Base-by-base conservation (phyloP, 2,329 filamentous ascomycete genomes). In the Pseudogymnoascus pannorum region DNA sequence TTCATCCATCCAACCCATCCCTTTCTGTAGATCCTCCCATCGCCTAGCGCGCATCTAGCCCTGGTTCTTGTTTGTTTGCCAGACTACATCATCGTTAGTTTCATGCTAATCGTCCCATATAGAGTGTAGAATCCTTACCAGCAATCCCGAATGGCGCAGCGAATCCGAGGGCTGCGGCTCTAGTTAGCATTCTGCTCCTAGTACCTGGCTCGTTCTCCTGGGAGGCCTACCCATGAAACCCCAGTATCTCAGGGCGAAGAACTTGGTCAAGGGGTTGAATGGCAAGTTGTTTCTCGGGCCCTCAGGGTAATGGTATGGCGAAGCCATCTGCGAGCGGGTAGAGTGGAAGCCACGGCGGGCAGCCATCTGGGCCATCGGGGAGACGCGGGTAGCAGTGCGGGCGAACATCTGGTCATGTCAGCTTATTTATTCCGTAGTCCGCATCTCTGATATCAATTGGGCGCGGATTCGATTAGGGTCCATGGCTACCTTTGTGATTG, bases 221-320 rank as follows among this genome's bases (percentile, higher is more conserved):
- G 9, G 35, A 24, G 31, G 77, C 80, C 65, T 74, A 89, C 87
- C 75, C 83, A 87, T 87, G 81, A 89, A 94, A 66, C 75, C 74
- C 88, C 91, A 95, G 87, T 89, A 99, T 78, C 87, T 83, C 70
- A 91, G 65, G 68, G 80, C 84, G 76, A 99, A 99, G 79, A 83
- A 89, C 79, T 87, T 90, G 75, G 87, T 93, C 80, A 91, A 83
- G 69, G 94, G 89, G 84, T 99, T 96, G 87, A 99, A 99, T 68
- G 94, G 94, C 68, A 99, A 79, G 85, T 97, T 97, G 82, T 84
- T 87, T 78, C 91, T 89, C 73, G 93, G 90, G 68, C 93, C 94
- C 82, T 97, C 93, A 71, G 93, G 88, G 82, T 99, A 99, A 84
- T 99, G 94, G 87, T 96, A 97, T 67, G 92, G 92, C 75, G 91